phyloP scores from a whole-genome alignment of 2,329 filamentous ascomycete species.

The Alternaria sp. region DNA sequence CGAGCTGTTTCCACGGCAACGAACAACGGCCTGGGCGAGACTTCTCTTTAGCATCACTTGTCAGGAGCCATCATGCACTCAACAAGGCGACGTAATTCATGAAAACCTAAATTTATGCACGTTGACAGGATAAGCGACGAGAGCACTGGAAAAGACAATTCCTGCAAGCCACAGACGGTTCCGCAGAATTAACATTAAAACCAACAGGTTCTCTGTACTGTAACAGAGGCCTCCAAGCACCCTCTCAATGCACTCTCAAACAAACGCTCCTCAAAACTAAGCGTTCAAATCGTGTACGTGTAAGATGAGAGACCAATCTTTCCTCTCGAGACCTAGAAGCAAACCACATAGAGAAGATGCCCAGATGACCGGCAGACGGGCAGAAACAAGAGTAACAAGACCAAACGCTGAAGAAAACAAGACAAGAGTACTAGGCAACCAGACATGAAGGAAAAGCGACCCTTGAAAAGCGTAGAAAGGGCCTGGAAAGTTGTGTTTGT shows the following conservation, averaged over 20 bases:
- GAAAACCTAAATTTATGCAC: background rate
- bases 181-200: slow-evolving; percentile 21
- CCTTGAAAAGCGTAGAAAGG: slow-evolving; percentile 13
- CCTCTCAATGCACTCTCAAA: slow-evolving; percentile 11
- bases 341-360: slow-evolving; percentile 17
- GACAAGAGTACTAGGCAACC: slow-evolving; percentile 17
- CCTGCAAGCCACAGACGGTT: background rate
- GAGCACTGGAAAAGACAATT: background rate
- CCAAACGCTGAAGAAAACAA: slow-evolving; percentile 11
- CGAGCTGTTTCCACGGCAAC: slow-evolving; percentile 18
- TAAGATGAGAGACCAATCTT: slow-evolving; percentile 8
- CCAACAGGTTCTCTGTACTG: slow-evolving; percentile 9
- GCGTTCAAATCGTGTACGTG: slow-evolving; percentile 17
- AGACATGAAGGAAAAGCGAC: slow-evolving; percentile 21
- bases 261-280: slow-evolving; percentile 12
- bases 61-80: background rate
- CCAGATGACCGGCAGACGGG: slow-evolving; percentile 25
- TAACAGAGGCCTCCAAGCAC: slow-evolving; percentile 1
- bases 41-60: background rate
- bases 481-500: slow-evolving; percentile 11
- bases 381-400: slow-evolving; percentile 17
- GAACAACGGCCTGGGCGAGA: background rate
- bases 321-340: slow-evolving; percentile 11
- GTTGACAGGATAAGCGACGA: background rate
- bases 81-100: background rate